A percentile compares a stretch with the other conserved stretches of the same genome.
Conservation (phyloP, 2,329 filamentous ascomycete species). For the Helminthosporium solani region DNA sequence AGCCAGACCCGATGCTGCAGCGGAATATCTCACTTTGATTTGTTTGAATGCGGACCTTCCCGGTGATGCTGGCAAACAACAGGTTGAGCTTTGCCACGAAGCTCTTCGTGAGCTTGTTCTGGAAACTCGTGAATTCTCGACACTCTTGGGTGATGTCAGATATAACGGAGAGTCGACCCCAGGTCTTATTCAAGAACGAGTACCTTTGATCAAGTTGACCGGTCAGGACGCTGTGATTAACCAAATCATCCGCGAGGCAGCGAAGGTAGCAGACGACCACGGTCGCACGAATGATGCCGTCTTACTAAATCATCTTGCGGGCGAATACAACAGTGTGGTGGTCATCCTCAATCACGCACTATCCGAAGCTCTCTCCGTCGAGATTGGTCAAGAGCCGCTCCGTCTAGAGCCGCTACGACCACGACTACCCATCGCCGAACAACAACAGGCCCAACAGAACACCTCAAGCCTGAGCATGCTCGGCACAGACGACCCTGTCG, state of each 20-base stretch:
- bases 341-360: slow-evolving; percentile 84
- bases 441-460: slow-evolving; percentile 35
- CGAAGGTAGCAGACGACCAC: slow-evolving; percentile 89
- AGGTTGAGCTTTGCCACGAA: slow-evolving; percentile 83
- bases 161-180: slow-evolving; percentile 81
- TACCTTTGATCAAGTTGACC: slow-evolving; percentile 74
- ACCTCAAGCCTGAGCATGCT: slow-evolving; percentile 61
- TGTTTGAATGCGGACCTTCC: slow-evolving; percentile 85
- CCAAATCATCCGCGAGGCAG: slow-evolving; percentile 90
- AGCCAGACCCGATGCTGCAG: slow-evolving; percentile 82
- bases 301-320: slow-evolving; percentile 88
- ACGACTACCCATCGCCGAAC: slow-evolving; percentile 46
- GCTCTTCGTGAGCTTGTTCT: slow-evolving; percentile 90
- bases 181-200: slow-evolving; percentile 84
- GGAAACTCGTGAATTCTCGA: slow-evolving; percentile 95
- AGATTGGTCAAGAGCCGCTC: slow-evolving; percentile 78
- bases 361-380: slow-evolving; percentile 83
- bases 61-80: slow-evolving; percentile 71
- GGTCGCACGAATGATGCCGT: slow-evolving; percentile 92
- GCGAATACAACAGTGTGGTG: slow-evolving; percentile 94
- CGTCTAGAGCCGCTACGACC: slow-evolving; percentile 79
- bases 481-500: slow-evolving; percentile 65
- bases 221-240: slow-evolving; percentile 83
- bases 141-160: slow-evolving; percentile 86
- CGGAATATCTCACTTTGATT: slow-evolving; percentile 89